phyloP scores from a whole-genome alignment of 768 basidiomycete genomes.

The Serendipita vermifera region DNA sequence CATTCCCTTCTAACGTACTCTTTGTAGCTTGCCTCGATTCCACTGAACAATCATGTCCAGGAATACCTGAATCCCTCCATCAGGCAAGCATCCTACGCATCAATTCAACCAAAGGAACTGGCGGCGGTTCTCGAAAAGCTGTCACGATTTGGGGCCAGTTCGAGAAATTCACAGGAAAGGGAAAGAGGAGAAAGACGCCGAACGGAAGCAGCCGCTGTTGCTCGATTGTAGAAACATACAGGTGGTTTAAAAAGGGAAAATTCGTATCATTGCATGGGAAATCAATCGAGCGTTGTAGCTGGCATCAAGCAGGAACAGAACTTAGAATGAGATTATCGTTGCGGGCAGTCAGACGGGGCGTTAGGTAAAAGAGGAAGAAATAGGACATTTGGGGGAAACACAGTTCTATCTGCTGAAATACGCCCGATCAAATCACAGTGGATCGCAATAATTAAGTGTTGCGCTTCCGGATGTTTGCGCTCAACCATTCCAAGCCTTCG shows the following conservation, averaged over 20 bases:
- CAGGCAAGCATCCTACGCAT: slow-evolving; percentile 52
- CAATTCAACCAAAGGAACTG: slow-evolving; percentile 57
- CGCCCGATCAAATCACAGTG: neutral
- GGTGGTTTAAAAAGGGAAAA: neutral
- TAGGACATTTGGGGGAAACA: too few relatives aligned
- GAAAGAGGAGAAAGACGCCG: slow-evolving; percentile 60
- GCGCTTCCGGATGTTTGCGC: slow-evolving; percentile 70
- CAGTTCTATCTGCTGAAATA: neutral
- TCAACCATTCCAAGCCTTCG: slow-evolving; percentile 96
- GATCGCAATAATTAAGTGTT: slow-evolving; percentile 20
- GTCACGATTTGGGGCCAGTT: slow-evolving; percentile 48
- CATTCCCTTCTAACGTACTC: too few relatives aligned
- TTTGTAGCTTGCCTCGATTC: slow-evolving; percentile 39
- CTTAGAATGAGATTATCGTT: neutral
- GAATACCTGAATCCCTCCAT: slow-evolving; percentile 63
- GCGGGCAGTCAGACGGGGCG: neutral
- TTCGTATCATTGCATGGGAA: neutral
- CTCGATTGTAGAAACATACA: slow-evolving; percentile 37
- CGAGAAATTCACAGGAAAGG: slow-evolving; percentile 44
- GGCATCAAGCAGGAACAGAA: neutral
- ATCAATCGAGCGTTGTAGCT: neutral
- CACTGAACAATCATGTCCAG: slow-evolving; percentile 57
- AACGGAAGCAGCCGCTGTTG: slow-evolving; percentile 67
- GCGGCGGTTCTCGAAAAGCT: slow-evolving; percentile 70
- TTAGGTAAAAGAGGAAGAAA: neutral